These are phyloP conservation scores for Aspergillus amoenus DNA, from an alignment of 2,329 filamentous ascomycete species.

Conservation along the genomic window DNA sequence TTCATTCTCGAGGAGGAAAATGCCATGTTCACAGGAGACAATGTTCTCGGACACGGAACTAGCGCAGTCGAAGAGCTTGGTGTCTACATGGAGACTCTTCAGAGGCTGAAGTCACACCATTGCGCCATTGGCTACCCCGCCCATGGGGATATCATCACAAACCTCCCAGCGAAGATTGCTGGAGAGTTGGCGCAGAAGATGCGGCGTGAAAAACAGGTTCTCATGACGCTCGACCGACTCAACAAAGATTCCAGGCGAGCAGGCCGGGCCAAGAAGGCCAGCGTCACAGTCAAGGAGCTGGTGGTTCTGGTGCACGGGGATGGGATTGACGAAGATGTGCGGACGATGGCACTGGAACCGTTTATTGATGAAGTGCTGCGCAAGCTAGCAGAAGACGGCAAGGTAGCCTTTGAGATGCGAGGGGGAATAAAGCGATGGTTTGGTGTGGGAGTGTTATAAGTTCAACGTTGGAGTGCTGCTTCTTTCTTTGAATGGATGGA, in stretches of 20 bases:
- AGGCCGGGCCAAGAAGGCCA: constrained; percentile 26
- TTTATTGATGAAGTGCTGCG: constrained; percentile 45
- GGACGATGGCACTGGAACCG: constrained; percentile 42
- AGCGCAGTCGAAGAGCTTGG: constrained; percentile 42
- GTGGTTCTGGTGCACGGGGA: constrained; percentile 47
- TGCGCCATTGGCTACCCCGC: constrained; percentile 47
- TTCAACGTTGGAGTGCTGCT: too few species aligned
- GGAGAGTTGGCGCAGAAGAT: constrained; percentile 39
- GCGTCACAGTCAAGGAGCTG: constrained; percentile 44
- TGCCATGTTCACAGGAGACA: constrained; percentile 79
- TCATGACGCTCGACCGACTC: constrained; percentile 31
- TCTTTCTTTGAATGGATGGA: background rate
- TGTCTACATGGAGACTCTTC: constrained; percentile 37
- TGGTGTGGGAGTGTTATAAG: constrained; percentile 1
- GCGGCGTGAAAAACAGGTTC: constrained; percentile 42
- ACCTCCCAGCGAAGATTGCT: constrained; percentile 42
- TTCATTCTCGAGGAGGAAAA: constrained; percentile 70
- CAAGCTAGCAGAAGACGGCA: constrained; percentile 46
- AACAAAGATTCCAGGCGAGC: constrained; percentile 8
- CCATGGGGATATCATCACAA: constrained; percentile 43
- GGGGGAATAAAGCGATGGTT: constrained; percentile 43
- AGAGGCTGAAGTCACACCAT: constrained; percentile 32
- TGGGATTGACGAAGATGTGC: constrained; percentile 29
- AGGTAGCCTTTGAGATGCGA: constrained; percentile 43
- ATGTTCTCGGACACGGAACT: constrained; percentile 65